Conservation (phyloP, 2,329 filamentous ascomycete species). For the Colletotrichum tanaceti region DNA sequence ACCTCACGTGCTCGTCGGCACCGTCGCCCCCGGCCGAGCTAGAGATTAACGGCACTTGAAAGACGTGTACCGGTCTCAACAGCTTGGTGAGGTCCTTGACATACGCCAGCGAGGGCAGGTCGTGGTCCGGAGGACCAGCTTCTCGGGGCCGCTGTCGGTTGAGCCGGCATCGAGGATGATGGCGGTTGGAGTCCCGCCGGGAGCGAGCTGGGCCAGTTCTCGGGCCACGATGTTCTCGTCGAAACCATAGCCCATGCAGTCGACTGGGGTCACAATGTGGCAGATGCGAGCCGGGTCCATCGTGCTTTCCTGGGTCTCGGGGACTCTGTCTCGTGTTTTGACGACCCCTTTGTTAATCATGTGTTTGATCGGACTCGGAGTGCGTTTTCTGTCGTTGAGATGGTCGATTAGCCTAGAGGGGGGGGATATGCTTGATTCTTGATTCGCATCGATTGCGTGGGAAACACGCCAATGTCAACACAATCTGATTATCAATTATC, state of each 20-base stretch:
- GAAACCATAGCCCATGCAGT: conserved; percentile 63
- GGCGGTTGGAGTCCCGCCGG: conserved; percentile 48
- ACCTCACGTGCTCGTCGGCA: conserved; percentile 56
- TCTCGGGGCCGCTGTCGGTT: conserved; percentile 53
- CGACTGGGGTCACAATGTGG: conserved; percentile 59
- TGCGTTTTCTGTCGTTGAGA: neutral
- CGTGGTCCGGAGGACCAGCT: conserved; percentile 55
- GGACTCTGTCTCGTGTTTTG: neutral
- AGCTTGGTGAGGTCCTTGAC: conserved; percentile 55
- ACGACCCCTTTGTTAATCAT: neutral
- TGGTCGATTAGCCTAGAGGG: too few relatives aligned
- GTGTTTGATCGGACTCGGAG: neutral
- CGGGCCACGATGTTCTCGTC: conserved; percentile 47
- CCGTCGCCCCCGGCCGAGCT: conserved; percentile 62
- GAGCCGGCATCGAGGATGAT: conserved; percentile 53
- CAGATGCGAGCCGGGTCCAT: conserved; percentile 43
- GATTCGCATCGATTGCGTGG: neutral
- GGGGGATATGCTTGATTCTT: too few relatives aligned
- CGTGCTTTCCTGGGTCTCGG: neutral
- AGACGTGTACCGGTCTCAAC: conserved; percentile 49
- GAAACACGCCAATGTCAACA: too few relatives aligned
- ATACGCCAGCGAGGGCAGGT: conserved; percentile 56
- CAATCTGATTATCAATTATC: neutral
- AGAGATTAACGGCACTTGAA: conserved; percentile 55
- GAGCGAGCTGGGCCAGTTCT: conserved; percentile 45